Conservation (phyloP, 176 grass and related monocot species). For the Pharus latifolius region DNA sequence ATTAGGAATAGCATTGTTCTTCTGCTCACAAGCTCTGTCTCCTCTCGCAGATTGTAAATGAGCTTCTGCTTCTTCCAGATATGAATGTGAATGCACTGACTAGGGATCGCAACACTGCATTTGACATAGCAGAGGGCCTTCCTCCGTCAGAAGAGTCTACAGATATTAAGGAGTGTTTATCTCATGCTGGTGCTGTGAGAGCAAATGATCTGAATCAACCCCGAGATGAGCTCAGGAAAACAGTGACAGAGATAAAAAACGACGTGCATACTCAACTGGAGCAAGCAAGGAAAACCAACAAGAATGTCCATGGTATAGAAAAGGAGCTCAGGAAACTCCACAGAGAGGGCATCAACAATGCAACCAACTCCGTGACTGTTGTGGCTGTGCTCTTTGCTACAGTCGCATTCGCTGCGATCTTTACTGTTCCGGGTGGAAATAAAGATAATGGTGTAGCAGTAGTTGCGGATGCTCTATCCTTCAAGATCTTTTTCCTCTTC, state of each 20-base stretch:
- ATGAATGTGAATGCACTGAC: constrained; percentile 83
- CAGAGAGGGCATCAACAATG: constrained; percentile 94
- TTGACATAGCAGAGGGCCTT: constrained; percentile 75
- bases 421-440: constrained; percentile 82
- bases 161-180: constrained; percentile 73
- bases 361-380: constrained; percentile 92
- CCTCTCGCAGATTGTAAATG: constrained; percentile 70
- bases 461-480: constrained; percentile 32
- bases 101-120: constrained; percentile 84
- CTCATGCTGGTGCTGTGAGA: constrained; percentile 66
- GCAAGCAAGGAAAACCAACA: constrained; percentile 94
- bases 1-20: not conserved
- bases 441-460: constrained; percentile 20
- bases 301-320: constrained; percentile 86
- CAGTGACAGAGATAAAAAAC: constrained; percentile 92
- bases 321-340: constrained; percentile 90
- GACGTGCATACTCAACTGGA: constrained; percentile 91
- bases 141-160: constrained; percentile 68
- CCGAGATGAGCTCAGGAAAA: constrained; percentile 82
- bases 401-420: constrained; percentile 89
- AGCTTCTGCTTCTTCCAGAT: constrained; percentile 79
- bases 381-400: constrained; percentile 97
- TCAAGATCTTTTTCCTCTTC: constrained; percentile 96
- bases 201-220: constrained; percentile 92
- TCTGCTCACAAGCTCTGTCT: constrained; percentile 16